Base-by-base conservation (phyloP, 768 basidiomycete genomes). In the Russula lepida region DNA sequence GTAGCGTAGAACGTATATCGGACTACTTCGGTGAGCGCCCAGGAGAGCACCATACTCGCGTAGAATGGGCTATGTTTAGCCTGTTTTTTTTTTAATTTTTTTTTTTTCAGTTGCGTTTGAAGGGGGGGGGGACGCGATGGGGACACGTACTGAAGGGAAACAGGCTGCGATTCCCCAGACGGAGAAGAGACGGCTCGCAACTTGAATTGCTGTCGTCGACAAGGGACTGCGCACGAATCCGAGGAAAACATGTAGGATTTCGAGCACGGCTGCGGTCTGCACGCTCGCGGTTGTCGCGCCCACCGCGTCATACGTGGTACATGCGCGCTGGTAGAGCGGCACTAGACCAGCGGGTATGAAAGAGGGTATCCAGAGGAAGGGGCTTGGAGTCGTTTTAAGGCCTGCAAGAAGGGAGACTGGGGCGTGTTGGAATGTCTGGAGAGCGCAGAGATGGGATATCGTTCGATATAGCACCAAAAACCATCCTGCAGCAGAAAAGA, bases 1-100 rank as follows among this genome's bases (percentile, higher is more conserved):
- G 78, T 75, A 2, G 88, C 85, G 72, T 98, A 99, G 78, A 87
- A 95, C 9, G 83, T 71, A 74, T 98, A 98, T 32, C 97, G 90
- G 59, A 95, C 84, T 50, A 95, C 83, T 74, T 99, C 97, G 17
- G 93, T 91, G 54, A 85, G 63, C 0, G 90, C 87, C 97, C 97
- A 98, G 0, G 95, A 88, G 63, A 95, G 73, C 56, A 98, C 81
- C 92, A 98, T 95, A 53, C 87, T 85, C 6, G 90, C 82, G 76
- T 90, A 98, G 28, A 94, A 70, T 4, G 97, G 90, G 69, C 83
- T 85, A 4, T 77, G 70, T 64, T 83, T 88, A 28, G 88, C 79
- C 84, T 88, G 6, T 21, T 21, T 33, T 11, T 2, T n/a, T 51
- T 33, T 51, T 32, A 21, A 5, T 46, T 1, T 19, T 52, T 33